A percentile compares a stretch with the other conserved stretches of the same genome.
Evolutionary conservation across 2,329 filamentous ascomycete genomes (phyloP).

Genomic region (Microcera coccophila): DNA sequence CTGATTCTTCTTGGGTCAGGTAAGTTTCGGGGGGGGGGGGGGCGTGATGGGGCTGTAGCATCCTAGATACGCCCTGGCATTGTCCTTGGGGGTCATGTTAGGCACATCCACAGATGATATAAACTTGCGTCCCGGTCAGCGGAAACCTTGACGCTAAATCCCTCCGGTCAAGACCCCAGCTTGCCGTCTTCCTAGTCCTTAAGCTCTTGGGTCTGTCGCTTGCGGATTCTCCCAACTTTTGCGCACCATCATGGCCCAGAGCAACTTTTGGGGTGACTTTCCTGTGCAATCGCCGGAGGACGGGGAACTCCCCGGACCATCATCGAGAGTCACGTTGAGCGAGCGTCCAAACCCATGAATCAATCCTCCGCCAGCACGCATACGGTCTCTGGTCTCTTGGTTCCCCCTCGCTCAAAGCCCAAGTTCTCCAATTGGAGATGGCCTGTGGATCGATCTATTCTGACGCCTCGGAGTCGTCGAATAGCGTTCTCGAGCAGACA

Average conservation of each 20-base stretch:
- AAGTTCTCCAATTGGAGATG: background rate
- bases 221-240: background rate
- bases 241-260: background rate
- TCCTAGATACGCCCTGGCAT: too few species aligned
- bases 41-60: too few species aligned
- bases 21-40: too few species aligned
- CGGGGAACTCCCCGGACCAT: background rate
- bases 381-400: background rate
- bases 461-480: background rate
- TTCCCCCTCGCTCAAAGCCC: background rate
- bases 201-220: too few species aligned
- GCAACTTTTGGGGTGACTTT: background rate
- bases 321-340: background rate
- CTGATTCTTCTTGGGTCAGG: too few species aligned
- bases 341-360: background rate
- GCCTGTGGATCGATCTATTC: too few species aligned
- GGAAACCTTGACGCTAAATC: background rate
- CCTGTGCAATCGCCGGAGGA: background rate
- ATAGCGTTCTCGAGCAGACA: background rate
- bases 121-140: conserved; percentile 1
- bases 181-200: too few species aligned
- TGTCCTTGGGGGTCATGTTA: background rate
- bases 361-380: background rate
- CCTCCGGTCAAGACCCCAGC: too few species aligned
- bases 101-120: background rate